A percentile compares a stretch with the other conserved stretches of the same genome.
Conservation (phyloP, 495 filamentous ascomycete species). For the Penicillium roqueforti region DNA sequence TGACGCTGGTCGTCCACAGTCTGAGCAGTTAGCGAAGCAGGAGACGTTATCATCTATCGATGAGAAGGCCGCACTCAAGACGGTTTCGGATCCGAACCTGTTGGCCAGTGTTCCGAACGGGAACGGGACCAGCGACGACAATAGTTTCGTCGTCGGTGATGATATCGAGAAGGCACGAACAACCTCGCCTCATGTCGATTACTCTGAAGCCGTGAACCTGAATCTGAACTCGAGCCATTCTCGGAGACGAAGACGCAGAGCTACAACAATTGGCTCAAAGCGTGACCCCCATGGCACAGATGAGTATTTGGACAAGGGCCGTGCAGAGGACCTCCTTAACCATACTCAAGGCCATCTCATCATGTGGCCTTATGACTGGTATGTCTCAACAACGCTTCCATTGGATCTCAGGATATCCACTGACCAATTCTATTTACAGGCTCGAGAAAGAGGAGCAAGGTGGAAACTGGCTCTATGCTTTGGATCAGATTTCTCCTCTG, state of each 20-base stretch:
- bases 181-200: slow-evolving; percentile 37
- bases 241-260: slow-evolving; percentile 60
- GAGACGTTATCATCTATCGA: slow-evolving; percentile 32
- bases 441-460: slow-evolving; percentile 83
- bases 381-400: slow-evolving; percentile 12
- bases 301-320: slow-evolving; percentile 64
- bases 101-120: slow-evolving; percentile 16
- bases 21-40: slow-evolving; percentile 23
- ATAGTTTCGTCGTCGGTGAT: slow-evolving; percentile 19
- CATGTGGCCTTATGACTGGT: slow-evolving; percentile 92
- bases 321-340: slow-evolving; percentile 75
- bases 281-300: slow-evolving; percentile 67
- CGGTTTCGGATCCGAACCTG: slow-evolving; percentile 22
- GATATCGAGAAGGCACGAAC: slow-evolving; percentile 34
- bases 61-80: slow-evolving; percentile 43
- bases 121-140: slow-evolving; percentile 24
- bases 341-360: slow-evolving; percentile 87
- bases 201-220: slow-evolving; percentile 48
- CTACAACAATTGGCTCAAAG: slow-evolving; percentile 70
- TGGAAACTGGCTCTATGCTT: slow-evolving; percentile 94
- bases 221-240: slow-evolving; percentile 43
- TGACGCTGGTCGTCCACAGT: slow-evolving; percentile 19
- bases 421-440: slow-evolving; percentile 31
- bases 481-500: slow-evolving; percentile 91
- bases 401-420: neutral